A percentile compares a stretch with the other conserved stretches of the same genome.
These are phyloP conservation scores for Capsicum pubescens DNA, from an alignment of 257 asterid genomes.

Conservation along the genomic window DNA sequence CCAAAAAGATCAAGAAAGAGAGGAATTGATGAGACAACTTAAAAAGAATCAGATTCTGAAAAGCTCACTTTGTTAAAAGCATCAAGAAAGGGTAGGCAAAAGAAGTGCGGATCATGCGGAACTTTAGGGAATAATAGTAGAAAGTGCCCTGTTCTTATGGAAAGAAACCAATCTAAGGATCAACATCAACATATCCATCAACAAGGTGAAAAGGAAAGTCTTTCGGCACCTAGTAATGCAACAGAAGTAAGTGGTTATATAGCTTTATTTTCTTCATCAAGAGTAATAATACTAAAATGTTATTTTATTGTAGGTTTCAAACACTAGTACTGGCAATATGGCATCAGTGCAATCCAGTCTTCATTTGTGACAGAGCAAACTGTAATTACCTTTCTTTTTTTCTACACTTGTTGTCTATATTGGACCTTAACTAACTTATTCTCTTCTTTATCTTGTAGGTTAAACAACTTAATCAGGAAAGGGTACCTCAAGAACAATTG, in stretches of 20 bases:
- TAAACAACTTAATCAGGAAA: not conserved
- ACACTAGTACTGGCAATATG: not conserved
- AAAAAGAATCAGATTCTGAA: too few species aligned
- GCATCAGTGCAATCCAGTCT: not conserved
- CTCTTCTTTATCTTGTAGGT: not conserved
- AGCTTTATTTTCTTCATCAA: not conserved
- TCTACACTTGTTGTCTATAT: not conserved
- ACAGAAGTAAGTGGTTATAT: not conserved
- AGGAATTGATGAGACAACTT: too few species aligned
- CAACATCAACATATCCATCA: not conserved
- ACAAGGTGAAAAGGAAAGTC: not conserved
- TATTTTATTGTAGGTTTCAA: not conserved
- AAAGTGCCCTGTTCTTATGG: too few species aligned
- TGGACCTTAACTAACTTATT: not conserved
- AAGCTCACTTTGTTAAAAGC: too few species aligned
- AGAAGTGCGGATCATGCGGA: too few species aligned
- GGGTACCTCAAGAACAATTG: not conserved
- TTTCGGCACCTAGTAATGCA: not conserved
- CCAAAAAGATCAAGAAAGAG: too few species aligned
- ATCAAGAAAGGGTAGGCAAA: too few species aligned
- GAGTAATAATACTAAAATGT: not conserved
- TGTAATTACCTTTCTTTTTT: not conserved
- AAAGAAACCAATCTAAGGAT: too few species aligned
- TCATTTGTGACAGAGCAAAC: not conserved
- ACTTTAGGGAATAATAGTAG: too few species aligned